Evolutionary conservation across 306 rosid genomes (phyloP).

Genomic region (Adenanthera pavonina): DNA sequence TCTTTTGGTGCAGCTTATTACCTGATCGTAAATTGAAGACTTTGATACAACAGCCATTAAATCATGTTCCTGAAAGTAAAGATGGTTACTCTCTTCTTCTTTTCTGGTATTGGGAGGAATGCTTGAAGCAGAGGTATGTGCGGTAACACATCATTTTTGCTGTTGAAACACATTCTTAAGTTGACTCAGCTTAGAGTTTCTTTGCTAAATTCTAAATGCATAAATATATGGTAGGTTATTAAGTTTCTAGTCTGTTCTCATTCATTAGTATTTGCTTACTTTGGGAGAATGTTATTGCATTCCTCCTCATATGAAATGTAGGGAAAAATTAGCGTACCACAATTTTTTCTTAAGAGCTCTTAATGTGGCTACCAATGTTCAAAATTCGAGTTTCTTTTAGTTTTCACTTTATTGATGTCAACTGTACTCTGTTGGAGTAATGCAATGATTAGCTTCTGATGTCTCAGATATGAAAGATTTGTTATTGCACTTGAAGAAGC

Average conservation of each 20-base stretch:
- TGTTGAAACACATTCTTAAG: slow-evolving; percentile 10
- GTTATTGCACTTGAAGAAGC: slow-evolving; percentile 93
- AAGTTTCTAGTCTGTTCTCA: not conserved
- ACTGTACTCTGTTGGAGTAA: slow-evolving; percentile 30
- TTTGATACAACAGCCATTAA: slow-evolving; percentile 71
- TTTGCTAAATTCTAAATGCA: slow-evolving; percentile 21
- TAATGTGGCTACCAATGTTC: not conserved
- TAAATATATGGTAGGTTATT: not conserved
- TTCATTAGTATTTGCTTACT: not conserved
- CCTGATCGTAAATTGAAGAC: slow-evolving; percentile 92
- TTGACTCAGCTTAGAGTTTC: slow-evolving; percentile 16
- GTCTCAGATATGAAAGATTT: slow-evolving; percentile 87
- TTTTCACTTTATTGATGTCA: slow-evolving; percentile 10
- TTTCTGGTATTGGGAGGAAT: slow-evolving; percentile 96
- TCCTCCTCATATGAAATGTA: not conserved
- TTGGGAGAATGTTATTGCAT: not conserved
- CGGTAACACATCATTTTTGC: slow-evolving; percentile 20
- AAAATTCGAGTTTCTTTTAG: slow-evolving; percentile 13
- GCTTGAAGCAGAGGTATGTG: slow-evolving; percentile 88
- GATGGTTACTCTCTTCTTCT: slow-evolving; percentile 93
- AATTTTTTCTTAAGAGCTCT: not conserved
- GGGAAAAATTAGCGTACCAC: too few relatives aligned
- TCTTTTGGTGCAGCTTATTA: slow-evolving; percentile 62
- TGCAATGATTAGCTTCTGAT: slow-evolving; percentile 32
- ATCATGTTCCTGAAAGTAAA: slow-evolving; percentile 76